Percentiles rank a stretch among this genome's conserved stretches.
Conservation (phyloP, 305 asterid species). For the Lippia alba region DNA sequence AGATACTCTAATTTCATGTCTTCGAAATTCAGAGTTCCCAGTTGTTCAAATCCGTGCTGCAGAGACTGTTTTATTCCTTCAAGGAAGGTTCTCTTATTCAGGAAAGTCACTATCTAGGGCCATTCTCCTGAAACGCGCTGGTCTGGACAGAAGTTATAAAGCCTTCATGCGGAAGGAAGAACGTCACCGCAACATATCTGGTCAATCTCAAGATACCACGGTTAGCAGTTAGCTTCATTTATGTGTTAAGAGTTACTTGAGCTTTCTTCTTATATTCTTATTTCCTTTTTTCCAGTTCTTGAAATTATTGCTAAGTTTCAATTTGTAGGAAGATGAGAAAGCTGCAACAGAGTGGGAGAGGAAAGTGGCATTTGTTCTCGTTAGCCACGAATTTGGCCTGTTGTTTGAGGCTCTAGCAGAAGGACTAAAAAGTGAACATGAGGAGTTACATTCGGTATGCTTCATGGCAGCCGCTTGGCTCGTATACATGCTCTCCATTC, state of each 20-base stretch:
- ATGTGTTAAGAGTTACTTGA: too few species aligned
- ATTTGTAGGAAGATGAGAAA: constrained; percentile 65
- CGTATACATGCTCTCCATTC: constrained; percentile 64
- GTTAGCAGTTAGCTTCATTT: constrained; percentile 57
- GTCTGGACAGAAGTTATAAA: constrained; percentile 52
- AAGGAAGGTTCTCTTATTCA: constrained; percentile 81
- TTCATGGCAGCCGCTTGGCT: constrained; percentile 84
- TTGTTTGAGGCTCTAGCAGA: constrained; percentile 81
- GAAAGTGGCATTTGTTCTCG: constrained; percentile 65
- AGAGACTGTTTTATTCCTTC: constrained; percentile 65
- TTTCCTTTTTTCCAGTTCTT: too few species aligned
- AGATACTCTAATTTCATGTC: constrained; percentile 72
- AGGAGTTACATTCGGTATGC: constrained; percentile 67
- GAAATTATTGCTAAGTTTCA: too few species aligned
- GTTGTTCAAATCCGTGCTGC: constrained; percentile 75
- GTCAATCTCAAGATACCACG: constrained; percentile 52
- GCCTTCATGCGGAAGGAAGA: constrained; percentile 58
- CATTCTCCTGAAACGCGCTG: constrained; percentile 72
- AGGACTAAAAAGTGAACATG: constrained; percentile 58
- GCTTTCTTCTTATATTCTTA: too few species aligned
- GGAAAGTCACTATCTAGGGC: constrained; percentile 74
- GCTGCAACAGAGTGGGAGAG: constrained; percentile 76
- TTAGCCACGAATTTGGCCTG: constrained; percentile 85
- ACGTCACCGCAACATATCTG: constrained; percentile 43
- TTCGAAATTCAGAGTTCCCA: constrained; percentile 67